These are phyloP conservation scores for Fonsecaea erecta DNA, from an alignment of 2,329 filamentous ascomycete species.

Conservation along the genomic window DNA sequence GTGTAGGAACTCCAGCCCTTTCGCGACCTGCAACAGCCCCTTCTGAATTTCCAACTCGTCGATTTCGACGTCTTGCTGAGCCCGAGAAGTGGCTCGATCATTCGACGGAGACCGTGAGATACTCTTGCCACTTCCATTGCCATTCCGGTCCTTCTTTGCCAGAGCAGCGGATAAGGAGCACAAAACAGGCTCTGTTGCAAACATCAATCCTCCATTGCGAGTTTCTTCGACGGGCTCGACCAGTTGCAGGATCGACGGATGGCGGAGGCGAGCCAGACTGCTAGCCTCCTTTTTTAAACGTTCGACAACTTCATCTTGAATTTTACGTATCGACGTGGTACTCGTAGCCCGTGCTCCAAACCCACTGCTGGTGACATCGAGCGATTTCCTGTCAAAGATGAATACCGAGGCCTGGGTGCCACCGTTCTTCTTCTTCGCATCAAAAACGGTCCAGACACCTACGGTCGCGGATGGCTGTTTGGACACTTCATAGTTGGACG, in stretches of 20 bases:
- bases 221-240: constrained; percentile 96
- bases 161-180: constrained; percentile 82
- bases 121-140: constrained; percentile 46
- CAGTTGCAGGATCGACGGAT: constrained; percentile 89
- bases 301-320: constrained; percentile 88
- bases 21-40: constrained; percentile 87
- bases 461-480: constrained; percentile 75
- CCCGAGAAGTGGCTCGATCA: constrained; percentile 65
- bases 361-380: constrained; percentile 69
- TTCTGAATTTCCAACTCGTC: constrained; percentile 98
- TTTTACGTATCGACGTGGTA: constrained; percentile 73
- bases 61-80: constrained; percentile 83
- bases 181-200: constrained; percentile 90
- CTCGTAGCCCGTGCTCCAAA: constrained; percentile 63
- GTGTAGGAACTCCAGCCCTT: constrained; percentile 92
- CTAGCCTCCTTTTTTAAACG: constrained; percentile 89
- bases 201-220: constrained; percentile 86
- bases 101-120: constrained; percentile 53
- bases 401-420: constrained; percentile 89
- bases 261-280: constrained; percentile 81
- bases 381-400: constrained; percentile 85
- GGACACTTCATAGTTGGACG: constrained; percentile 84
- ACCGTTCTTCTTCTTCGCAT: constrained; percentile 94
- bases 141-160: constrained; percentile 86
- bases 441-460: constrained; percentile 96